Base-by-base conservation (phyloP, 257 asterid genomes). In the Solanum peruvianum region DNA sequence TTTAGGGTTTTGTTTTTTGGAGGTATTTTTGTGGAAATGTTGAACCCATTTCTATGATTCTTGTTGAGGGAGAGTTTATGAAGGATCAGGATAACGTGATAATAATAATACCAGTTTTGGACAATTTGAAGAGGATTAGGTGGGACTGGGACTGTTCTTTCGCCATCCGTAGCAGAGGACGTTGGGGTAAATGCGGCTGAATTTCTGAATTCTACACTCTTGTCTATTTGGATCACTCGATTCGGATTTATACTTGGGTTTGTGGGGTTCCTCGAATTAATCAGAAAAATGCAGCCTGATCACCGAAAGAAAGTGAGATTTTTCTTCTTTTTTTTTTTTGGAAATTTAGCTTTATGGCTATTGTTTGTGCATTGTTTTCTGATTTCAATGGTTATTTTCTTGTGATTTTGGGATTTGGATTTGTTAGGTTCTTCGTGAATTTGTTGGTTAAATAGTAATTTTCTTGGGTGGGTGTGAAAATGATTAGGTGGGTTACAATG, bases 181-280 rank as follows among this genome's bases (percentile, higher is more conserved):
- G 94, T 45, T 94, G 96, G 98, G 97, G 96, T 31, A 91, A 94
- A 94, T 95, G 98, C 83, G 98, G 99, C 86, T 95, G 94, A 93
- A 23, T 80, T 89, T n/a, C 12, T 81, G 83, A 80, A 39, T 78
- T 75, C 88, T 39, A 85, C 82, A 84, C 69, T 73, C 62, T 72
- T 44, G 33, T 56, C 86, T 85, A 8, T 16, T 92, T 89, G 83
- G 47, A 72, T 11, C 33, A 47, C 70, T 29, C 14, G 69, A 75
- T 47, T 47, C 58, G 11, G 31, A 75, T 23, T n/a, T 49, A n/a
- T 75, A 29, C 5, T 21, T 45, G 41, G n/a, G 70, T 85, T 88
- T 29, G 75, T 81, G 77, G 77, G 85, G 77, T 82, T 84, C 67
- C 52, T 77, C 90, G 42, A 83, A 87, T 86, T 49, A 81, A 88